Evolutionary conservation across 192 early-diverging fungal genomes (phyloP).

Genomic region (Funneliformis mosseae): DNA sequence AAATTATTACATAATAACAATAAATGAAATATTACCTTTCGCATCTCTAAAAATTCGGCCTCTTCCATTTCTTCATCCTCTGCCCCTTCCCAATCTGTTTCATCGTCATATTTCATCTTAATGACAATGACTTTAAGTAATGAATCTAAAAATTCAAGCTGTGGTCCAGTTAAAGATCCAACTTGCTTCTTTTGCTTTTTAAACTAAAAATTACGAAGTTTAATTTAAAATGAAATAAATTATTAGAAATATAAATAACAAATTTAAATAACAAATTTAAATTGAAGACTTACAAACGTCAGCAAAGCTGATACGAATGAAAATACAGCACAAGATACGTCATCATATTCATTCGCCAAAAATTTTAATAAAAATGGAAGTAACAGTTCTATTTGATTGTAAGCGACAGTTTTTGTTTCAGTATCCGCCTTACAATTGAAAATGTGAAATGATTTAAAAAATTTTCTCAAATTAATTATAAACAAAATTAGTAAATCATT

Average conservation of each 20-base stretch:
- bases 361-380: slow-evolving; percentile 80
- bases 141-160: slow-evolving; percentile 52
- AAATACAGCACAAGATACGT: slow-evolving; percentile 77
- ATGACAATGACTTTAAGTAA: slow-evolving; percentile 70
- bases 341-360: slow-evolving; percentile 80
- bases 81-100: slow-evolving; percentile 72
- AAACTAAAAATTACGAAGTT: slow-evolving; percentile 36
- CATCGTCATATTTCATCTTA: slow-evolving; percentile 92
- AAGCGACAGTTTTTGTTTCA: slow-evolving; percentile 54
- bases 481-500: not conserved
- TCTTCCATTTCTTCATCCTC: slow-evolving; percentile 79
- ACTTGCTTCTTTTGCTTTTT: slow-evolving; percentile 60
- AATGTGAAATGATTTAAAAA: slow-evolving; percentile 15
- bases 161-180: slow-evolving; percentile 46
- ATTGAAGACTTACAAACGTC: slow-evolving; percentile 61
- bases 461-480: no score
- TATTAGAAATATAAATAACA: slow-evolving; percentile 15
- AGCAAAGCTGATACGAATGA: slow-evolving; percentile 73
- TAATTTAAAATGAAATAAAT: not conserved
- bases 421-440: slow-evolving; percentile 38
- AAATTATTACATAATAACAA: not conserved
- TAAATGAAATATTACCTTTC: slow-evolving; percentile 53
- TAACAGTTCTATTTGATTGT: slow-evolving; percentile 70
- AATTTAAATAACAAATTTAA: not conserved
- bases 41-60: slow-evolving; percentile 69